Evolutionary conservation across 2,329 filamentous ascomycete species (phyloP), one percentile per base, ranked within the genome.

Genomic region (Botrytis aclada): DNA sequence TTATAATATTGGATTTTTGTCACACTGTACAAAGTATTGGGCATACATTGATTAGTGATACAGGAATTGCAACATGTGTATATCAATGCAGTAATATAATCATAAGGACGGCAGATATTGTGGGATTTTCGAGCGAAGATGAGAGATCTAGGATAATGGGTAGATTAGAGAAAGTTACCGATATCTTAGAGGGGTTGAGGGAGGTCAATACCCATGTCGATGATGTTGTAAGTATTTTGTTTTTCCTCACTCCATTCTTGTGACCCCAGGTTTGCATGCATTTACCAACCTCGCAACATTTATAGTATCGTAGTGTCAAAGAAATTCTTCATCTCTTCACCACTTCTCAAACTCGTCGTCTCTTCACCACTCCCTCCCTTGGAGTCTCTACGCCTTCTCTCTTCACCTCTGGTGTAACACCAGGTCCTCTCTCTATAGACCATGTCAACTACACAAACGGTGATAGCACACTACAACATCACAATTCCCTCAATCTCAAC

Each of bases 11-110:
- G 45, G 69, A 71, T 34, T 65, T 71, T 20, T 71, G 69, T n/a
- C 37, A 64, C 32, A 65, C 69, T 25, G 69, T 71, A 25, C 69
- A 71, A 41, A 71, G 69, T 37, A 65, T 71, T n/a, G 69, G 69
- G 2, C 69, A 71, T 56, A 71, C 69, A 9, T 32, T 71, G 45
- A 71, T 71, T 71, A 65, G 58, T 34, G 69, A 71, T 65, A 71
- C 45, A 3, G 60, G 58, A 29, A 71, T 71, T 8, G 69, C 69
- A 22, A 65, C 60, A 8, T 71, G 69, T 65, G 60, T 71, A 51
- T 71, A 64, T 45, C 69, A 56, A 32, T 71, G 60, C 47, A 71
- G 69, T 65, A 71, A 54, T 56, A 66, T 71, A 32, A 71, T 71
- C 32, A 54, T 71, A 54, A n/a, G 69, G n/a, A 45, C 43, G 29